Percentiles rank a stretch among this genome's conserved stretches.
Conservation (phyloP, 768 basidiomycete genomes). For the Tremella fuciformis region DNA sequence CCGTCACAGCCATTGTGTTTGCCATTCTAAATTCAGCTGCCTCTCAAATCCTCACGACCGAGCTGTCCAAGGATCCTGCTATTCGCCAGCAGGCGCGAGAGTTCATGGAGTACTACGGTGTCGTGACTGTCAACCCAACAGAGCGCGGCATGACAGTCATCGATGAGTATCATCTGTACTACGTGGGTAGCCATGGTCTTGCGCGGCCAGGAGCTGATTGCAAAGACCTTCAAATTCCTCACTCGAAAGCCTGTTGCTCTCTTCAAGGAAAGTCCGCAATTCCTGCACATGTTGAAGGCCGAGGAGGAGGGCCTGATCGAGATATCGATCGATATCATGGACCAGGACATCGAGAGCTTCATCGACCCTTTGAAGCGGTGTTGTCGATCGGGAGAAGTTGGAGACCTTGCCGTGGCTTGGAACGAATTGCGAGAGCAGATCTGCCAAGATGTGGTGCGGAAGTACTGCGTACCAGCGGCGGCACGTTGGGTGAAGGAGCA, state of each 20-base stretch:
- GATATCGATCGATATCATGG: conserved; percentile 64
- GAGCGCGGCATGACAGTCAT: conserved; percentile 67
- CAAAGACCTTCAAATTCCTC: conserved; percentile 92
- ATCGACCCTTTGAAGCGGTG: conserved; percentile 74
- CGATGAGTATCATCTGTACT: conserved; percentile 56
- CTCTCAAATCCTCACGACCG: conserved; percentile 74
- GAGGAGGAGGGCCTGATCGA: conserved; percentile 85
- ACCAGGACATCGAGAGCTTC: conserved; percentile 63
- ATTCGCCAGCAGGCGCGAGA: conserved; percentile 74
- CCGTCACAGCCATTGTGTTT: not conserved
- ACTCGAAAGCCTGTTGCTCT: conserved; percentile 68
- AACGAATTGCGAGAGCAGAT: conserved; percentile 78
- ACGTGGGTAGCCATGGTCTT: conserved; percentile 47
- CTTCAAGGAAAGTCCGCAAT: conserved; percentile 72
- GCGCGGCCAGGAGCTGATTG: conserved; percentile 3
- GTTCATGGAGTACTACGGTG: conserved; percentile 69
- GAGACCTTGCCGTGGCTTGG: conserved; percentile 81
- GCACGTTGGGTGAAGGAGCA: conserved; percentile 87
- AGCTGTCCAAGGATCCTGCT: conserved; percentile 88
- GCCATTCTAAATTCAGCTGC: conserved; percentile 35
- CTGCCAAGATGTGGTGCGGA: conserved; percentile 72
- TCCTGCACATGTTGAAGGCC: conserved; percentile 83
- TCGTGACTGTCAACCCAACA: conserved; percentile 77
- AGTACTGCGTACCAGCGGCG: conserved; percentile 77
- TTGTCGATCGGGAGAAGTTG: conserved; percentile 81